Conservation (phyloP, 2,329 filamentous ascomycete species). For the Diaporthe amygdali region DNA sequence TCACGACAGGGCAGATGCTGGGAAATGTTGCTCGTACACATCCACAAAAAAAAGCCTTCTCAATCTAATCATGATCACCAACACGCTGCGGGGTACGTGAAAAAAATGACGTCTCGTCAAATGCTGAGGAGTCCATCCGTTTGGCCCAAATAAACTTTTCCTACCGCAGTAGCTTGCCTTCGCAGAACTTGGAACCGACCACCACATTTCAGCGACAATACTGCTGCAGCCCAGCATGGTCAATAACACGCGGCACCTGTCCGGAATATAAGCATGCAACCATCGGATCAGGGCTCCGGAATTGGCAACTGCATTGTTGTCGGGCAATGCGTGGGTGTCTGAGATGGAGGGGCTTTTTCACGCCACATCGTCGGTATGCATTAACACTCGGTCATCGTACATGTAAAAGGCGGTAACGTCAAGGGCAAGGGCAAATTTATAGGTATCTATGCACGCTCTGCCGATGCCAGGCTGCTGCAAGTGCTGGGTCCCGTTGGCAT, state of each 20-base stretch:
- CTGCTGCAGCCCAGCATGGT: background rate
- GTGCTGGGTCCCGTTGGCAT: too few species aligned
- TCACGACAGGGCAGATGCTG: background rate
- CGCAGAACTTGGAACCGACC: background rate
- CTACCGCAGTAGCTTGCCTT: background rate
- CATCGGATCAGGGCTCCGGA: background rate
- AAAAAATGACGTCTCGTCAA: background rate
- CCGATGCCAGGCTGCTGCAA: too few species aligned
- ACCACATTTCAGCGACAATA: background rate
- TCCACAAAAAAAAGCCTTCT: background rate
- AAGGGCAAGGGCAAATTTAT: background rate
- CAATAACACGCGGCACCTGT: background rate
- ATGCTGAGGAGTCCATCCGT: background rate
- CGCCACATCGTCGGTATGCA: background rate
- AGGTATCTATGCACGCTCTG: too few species aligned
- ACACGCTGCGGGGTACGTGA: background rate
- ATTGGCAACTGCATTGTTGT: background rate
- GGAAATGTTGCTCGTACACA: background rate
- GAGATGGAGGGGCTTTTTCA: too few species aligned
- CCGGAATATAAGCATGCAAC: background rate
- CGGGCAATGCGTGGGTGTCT: background rate
- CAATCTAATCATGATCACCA: background rate
- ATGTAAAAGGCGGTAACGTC: background rate
- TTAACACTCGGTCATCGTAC: background rate
- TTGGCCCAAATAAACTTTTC: background rate